phyloP scores from a whole-genome alignment of 192 early-diverging fungal genomes.

The Jimgerdemannia lactiflua region DNA sequence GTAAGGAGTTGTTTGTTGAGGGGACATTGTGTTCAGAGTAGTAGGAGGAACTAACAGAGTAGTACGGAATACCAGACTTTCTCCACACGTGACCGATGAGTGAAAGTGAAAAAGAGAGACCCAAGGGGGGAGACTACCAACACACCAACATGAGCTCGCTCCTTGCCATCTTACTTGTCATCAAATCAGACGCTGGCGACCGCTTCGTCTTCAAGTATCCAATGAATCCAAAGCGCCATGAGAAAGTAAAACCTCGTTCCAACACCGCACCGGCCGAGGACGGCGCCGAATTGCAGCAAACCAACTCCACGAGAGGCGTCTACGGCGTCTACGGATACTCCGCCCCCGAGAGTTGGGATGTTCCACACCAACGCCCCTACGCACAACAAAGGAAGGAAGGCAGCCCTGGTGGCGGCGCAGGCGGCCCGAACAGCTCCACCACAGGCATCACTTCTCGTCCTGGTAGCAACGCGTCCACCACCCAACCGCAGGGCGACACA shows the following conservation, averaged over 20 bases:
- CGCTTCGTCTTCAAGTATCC: not conserved
- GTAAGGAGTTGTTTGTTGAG: constrained; percentile 36
- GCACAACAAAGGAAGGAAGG: not conserved
- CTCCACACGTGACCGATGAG: too few species aligned
- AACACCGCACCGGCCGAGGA: not conserved
- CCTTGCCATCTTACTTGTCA: not conserved
- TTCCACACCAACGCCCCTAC: not conserved
- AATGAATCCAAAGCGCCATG: not conserved
- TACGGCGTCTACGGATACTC: not conserved
- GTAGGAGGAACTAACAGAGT: too few species aligned
- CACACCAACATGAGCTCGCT: not conserved
- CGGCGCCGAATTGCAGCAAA: not conserved
- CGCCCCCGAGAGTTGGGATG: not conserved
- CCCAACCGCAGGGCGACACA: not conserved
- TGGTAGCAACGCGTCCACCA: too few species aligned
- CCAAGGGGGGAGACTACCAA: too few species aligned
- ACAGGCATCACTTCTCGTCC: too few species aligned
- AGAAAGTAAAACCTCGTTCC: not conserved
- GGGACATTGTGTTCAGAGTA: too few species aligned
- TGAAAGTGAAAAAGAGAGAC: too few species aligned
- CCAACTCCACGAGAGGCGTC: not conserved
- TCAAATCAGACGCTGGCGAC: not conserved
- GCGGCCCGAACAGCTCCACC: too few species aligned
- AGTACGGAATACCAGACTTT: too few species aligned
- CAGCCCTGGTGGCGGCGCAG: not conserved